Evolutionary conservation across 75 land plant species (phyloP).

Genomic region (Ceratopteris richardii): DNA sequence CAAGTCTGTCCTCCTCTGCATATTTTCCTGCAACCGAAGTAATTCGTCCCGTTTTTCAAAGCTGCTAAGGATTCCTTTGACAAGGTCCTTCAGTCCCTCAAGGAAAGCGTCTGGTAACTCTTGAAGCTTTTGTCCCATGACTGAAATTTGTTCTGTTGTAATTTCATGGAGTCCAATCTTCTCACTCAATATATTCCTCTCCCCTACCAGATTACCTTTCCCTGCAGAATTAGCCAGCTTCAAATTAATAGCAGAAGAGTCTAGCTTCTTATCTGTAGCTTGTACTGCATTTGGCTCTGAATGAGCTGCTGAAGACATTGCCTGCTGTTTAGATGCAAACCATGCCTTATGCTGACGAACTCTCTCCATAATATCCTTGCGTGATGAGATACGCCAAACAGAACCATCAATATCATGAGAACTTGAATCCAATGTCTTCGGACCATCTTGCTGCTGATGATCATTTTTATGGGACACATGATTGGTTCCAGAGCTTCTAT

Average conservation of each 20-base stretch:
- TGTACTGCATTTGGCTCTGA: no score
- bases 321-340: no score
- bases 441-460: no score
- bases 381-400: no score
- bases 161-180: conserved; percentile 52
- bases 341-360: no score
- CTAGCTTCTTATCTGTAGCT: conserved; percentile 13
- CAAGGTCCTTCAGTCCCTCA: conserved; percentile 42
- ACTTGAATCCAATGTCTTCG: no score
- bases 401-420: no score
- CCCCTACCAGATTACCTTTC: conserved; percentile 16
- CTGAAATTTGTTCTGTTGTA: conserved; percentile 61
- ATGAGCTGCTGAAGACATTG: no score
- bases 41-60: conserved; percentile 62
- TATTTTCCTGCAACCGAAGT: conserved; percentile 39
- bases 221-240: conserved; percentile 13
- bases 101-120: conserved; percentile 51
- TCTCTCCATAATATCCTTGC: no score
- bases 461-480: no score
- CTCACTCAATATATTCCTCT: conserved; percentile 15
- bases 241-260: conserved; percentile 1
- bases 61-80: conserved; percentile 33
- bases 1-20: conserved; percentile 67
- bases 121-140: conserved; percentile 61
- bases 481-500: not conserved